phyloP scores from a whole-genome alignment of 352 stramenopile species.

The Pythium angustatum region DNA sequence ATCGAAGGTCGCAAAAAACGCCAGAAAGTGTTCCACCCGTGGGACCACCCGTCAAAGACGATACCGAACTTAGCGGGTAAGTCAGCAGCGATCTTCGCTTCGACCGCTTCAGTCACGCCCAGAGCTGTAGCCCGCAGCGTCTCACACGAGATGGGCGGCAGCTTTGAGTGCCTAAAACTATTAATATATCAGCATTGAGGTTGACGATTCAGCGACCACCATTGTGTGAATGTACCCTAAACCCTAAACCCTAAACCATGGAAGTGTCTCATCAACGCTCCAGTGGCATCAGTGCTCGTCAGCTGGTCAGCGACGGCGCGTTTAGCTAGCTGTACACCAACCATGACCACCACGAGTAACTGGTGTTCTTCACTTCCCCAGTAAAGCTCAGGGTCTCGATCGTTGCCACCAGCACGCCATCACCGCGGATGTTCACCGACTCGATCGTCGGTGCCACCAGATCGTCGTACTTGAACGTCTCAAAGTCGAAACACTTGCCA shows the following conservation, averaged over 20 bases:
- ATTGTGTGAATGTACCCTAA: no score
- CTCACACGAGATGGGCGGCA: not conserved
- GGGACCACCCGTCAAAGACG: slow-evolving; percentile 20
- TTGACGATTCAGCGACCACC: no score
- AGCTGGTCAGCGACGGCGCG: no score
- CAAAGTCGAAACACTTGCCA: slow-evolving; percentile 52
- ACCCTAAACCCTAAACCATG: no score
- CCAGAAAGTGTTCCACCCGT: slow-evolving; percentile 21
- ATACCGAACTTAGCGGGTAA: slow-evolving; percentile 26
- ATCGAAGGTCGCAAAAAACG: slow-evolving; percentile 19
- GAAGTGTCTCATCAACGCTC: no score
- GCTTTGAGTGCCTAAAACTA: not conserved
- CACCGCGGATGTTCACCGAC: slow-evolving; percentile 5
- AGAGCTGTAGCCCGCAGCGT: not conserved
- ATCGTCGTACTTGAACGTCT: slow-evolving; percentile 37
- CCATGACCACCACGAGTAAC: no score
- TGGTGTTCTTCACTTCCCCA: slow-evolving; percentile 17
- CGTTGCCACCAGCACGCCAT: not conserved
- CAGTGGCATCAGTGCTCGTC: no score
- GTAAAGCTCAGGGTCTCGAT: slow-evolving; percentile 19
- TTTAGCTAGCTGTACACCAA: no score
- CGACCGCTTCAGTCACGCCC: slow-evolving; percentile 3
- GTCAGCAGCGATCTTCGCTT: slow-evolving; percentile 9
- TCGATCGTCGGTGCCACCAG: slow-evolving; percentile 2
- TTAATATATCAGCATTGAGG: no score